A percentile compares a stretch with the other conserved stretches of the same genome.
These are phyloP conservation scores for Fraxinus angustifolia DNA, from an alignment of 305 asterid genomes.

Conservation along the genomic window DNA sequence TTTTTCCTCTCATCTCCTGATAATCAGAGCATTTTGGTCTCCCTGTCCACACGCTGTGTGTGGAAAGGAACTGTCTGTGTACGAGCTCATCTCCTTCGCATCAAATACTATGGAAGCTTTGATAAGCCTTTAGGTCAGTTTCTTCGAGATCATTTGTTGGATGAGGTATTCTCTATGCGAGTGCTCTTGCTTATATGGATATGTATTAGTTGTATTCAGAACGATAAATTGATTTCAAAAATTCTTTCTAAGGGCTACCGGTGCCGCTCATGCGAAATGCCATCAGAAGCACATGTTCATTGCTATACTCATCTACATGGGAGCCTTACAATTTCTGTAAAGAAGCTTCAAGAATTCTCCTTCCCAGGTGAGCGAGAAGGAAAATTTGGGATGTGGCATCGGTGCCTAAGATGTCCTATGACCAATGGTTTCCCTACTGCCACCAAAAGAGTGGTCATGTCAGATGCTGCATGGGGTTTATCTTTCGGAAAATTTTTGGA, in stretches of 20 bases:
- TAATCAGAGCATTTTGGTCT: conserved; percentile 75
- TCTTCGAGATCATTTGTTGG: conserved; percentile 63
- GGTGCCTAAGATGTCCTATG: conserved; percentile 75
- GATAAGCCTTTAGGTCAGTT: conserved; percentile 81
- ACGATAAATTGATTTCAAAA: conserved; percentile 16
- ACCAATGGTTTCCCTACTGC: conserved; percentile 64
- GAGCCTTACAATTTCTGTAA: conserved; percentile 67
- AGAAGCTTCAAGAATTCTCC: conserved; percentile 43
- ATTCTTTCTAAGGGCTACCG: conserved; percentile 41
- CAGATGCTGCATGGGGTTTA: conserved; percentile 81
- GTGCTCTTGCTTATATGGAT: conserved; percentile 8
- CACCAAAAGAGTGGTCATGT: conserved; percentile 69
- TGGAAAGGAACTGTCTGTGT: conserved; percentile 73
- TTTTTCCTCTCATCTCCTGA: conserved; percentile 63
- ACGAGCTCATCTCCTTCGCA: conserved; percentile 73
- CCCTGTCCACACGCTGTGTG: conserved; percentile 67
- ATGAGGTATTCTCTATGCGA: conserved; percentile 41
- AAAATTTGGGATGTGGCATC: conserved; percentile 90
- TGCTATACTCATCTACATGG: conserved; percentile 85
- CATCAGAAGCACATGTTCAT: conserved; percentile 73
- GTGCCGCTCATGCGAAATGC: conserved; percentile 67
- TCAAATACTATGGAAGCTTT: conserved; percentile 65
- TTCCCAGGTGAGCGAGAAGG: conserved; percentile 69
- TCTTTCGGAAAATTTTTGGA: conserved; percentile 82
- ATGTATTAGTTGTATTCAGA: conserved; percentile 12